phyloP scores from a whole-genome alignment of 139 green algal genomes.

The Chlorella sp. region DNA sequence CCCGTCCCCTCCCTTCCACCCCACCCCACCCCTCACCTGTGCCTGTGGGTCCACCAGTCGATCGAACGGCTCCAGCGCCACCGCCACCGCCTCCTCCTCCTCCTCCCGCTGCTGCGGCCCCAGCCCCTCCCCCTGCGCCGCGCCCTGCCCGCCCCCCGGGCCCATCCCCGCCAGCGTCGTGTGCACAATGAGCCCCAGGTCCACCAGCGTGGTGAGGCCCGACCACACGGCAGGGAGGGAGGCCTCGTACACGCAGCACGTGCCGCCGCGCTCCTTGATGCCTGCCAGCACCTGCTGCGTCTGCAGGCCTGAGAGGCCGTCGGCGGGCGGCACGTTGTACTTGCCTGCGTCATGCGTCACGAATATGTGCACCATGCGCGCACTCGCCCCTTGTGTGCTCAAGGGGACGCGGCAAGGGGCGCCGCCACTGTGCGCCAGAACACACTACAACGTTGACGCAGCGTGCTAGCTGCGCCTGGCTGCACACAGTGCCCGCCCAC shows the following conservation, averaged over 20 bases:
- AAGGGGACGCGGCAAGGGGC: no score
- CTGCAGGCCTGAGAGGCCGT: slow-evolving; percentile 15
- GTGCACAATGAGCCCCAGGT: slow-evolving; percentile 73
- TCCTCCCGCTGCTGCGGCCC: slow-evolving; percentile 8
- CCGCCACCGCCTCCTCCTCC: background rate
- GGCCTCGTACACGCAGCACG: slow-evolving; percentile 64
- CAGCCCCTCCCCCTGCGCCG: background rate
- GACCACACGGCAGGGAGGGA: background rate
- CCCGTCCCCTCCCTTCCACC: no score
- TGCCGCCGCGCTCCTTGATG: slow-evolving; percentile 75
- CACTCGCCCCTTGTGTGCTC: no score
- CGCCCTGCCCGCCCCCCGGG: no score
- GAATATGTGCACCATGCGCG: no score
- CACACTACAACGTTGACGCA: no score
- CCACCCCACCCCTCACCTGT: slow-evolving; percentile 12
- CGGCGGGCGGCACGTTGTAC: slow-evolving; percentile 9
- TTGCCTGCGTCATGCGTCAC: slow-evolving; percentile 19
- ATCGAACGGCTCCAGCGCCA: slow-evolving; percentile 54
- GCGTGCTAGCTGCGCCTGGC: no score
- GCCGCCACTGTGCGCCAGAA: no score
- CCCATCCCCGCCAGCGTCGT: no score
- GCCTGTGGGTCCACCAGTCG: slow-evolving; percentile 41
- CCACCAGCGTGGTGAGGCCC: slow-evolving; percentile 19
- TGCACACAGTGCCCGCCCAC: no score
- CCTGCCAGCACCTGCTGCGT: slow-evolving; percentile 74